Base-by-base conservation (phyloP, 2,329 filamentous ascomycete species). In the Clonostachys sp. region DNA sequence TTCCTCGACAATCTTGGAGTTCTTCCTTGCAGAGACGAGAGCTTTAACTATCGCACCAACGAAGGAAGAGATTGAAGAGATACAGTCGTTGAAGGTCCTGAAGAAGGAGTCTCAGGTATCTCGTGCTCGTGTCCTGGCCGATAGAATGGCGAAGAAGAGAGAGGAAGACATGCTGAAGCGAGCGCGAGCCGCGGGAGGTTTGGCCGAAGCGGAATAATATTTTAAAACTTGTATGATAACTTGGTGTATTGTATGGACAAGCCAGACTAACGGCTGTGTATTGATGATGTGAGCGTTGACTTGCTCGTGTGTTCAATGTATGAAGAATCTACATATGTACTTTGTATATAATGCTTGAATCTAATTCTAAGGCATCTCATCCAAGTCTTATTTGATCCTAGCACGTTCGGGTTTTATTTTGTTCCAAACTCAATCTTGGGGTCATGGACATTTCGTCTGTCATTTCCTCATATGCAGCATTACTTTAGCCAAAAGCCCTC, bases 401-500 rank as follows among this genome's bases (percentile, higher is more conserved):
- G 24, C 24, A 30, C 24, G 24, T 30, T 30, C 24, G 8, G 24
- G 8, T 30, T 20, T 30, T 10, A 30, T 30, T 9, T 30, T 30
- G 43, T 12, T 18, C 16, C 9, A 34, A 16, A 18, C 33, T 17
- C 5, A 6, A 6, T 13, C 33, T 35, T 9, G 12, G n/a, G 14
- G 34, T 45, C n/a, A 13, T 18, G 18, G 20, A 41, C 4, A 34
- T 42, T 34, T 33, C 42, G 45, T 46, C 41, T 46, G 10, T 18
- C 44, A 39, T 45, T n/a, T 45, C 36, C 18, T 18, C 17, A 12
- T 45, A 38, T 12, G 39, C 20, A 40, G 13, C 24, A 10, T 73
- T 62, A 92, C 63, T 91, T 94, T 64, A 96, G 74, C 34, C 91
- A 91, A 75, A 96, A 96, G 4, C 91, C 91, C 64, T 95, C 90